Percentiles rank a stretch among this genome's conserved stretches.
Conservation (phyloP, 768 basidiomycete species). For the Roridomyces roridus region DNA sequence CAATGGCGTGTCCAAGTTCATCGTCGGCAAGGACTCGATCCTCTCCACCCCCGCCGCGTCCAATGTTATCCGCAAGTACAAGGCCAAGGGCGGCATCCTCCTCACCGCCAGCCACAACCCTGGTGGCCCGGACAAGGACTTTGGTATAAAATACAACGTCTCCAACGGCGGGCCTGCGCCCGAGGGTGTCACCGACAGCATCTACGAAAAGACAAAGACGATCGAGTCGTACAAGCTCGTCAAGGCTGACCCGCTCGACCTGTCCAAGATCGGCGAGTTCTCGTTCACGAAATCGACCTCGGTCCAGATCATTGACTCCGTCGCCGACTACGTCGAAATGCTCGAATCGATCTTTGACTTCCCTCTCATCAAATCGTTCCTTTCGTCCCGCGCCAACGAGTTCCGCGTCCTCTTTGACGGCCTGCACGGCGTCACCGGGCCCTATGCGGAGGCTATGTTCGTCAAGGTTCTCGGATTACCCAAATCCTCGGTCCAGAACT, state of each 20-base stretch:
- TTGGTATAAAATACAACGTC: conserved; percentile 99
- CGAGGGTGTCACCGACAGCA: conserved; percentile 94
- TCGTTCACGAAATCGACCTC: conserved; percentile 77
- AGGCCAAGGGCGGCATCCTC: conserved; percentile 95
- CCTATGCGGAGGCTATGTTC: conserved; percentile 91
- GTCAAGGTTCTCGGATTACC: conserved; percentile 83
- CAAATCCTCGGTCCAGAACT: conserved; percentile 86
- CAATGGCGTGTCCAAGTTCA: conserved; percentile 90
- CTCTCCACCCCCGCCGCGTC: conserved; percentile 97
- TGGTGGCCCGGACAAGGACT: conserved; percentile 97
- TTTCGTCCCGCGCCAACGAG: conserved; percentile 67
- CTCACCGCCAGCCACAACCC: conserved; percentile 98
- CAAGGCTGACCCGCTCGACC: conserved; percentile 72
- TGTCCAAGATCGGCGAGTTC: conserved; percentile 81
- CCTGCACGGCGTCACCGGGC: conserved; percentile 95
- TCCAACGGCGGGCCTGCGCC: conserved; percentile 98
- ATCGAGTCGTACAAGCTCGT: conserved; percentile 87
- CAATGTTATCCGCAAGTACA: conserved; percentile 94
- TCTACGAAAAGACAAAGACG: conserved; percentile 89
- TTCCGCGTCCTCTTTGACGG: conserved; percentile 95
- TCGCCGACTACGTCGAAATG: conserved; percentile 84
- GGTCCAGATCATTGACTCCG: conserved; percentile 94
- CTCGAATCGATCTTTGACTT: conserved; percentile 95
- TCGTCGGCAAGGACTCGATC: conserved; percentile 90
- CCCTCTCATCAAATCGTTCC: conserved; percentile 87